Percentiles rank a stretch among this genome's conserved stretches.
Evolutionary conservation across 108 stramenopile genomes (phyloP).

Genomic region (Stephanodiscus minutulus): DNA sequence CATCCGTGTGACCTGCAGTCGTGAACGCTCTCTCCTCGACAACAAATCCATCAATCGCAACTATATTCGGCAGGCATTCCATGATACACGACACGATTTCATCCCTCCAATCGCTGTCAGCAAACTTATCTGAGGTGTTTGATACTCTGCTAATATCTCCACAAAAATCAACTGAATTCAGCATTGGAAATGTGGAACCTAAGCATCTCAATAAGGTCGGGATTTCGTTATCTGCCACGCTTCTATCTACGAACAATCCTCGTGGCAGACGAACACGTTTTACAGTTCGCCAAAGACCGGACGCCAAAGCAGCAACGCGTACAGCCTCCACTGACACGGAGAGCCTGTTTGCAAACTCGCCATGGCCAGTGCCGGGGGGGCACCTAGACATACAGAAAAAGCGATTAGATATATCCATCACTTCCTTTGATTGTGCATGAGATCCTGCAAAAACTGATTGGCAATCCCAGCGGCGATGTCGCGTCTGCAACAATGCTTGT

Average conservation of each 20-base stretch:
- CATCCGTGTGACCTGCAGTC: conserved; percentile 1
- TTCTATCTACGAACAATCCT: conserved; percentile 28
- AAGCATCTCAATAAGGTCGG: conserved; percentile 36
- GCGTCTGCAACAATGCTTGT: conserved; percentile 35
- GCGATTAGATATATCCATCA: conserved; percentile 39
- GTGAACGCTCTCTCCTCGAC: conserved; percentile 6
- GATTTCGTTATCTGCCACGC: conserved; percentile 29
- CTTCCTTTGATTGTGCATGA: conserved; percentile 46
- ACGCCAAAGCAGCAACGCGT: conserved; percentile 41
- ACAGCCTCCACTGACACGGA: conserved; percentile 41
- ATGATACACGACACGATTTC: conserved; percentile 35
- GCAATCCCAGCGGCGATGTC: conserved; percentile 49
- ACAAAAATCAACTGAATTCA: conserved; percentile 48
- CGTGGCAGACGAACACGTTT: conserved; percentile 33
- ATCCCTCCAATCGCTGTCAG: conserved; percentile 19
- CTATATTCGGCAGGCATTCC: conserved; percentile 35
- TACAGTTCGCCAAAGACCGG: conserved; percentile 50
- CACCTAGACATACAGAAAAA: conserved; percentile 15
- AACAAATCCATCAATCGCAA: conserved; percentile 45
- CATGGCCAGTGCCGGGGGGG: conserved; percentile 3
- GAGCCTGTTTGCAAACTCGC: conserved; percentile 9
- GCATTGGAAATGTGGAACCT: conserved; percentile 35
- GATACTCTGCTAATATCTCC: conserved; percentile 30
- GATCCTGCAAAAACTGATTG: conserved; percentile 37
- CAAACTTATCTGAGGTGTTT: background rate